Evolutionary conservation across 768 basidiomycete genomes (phyloP).

Genomic region (Russula olivacea): DNA sequence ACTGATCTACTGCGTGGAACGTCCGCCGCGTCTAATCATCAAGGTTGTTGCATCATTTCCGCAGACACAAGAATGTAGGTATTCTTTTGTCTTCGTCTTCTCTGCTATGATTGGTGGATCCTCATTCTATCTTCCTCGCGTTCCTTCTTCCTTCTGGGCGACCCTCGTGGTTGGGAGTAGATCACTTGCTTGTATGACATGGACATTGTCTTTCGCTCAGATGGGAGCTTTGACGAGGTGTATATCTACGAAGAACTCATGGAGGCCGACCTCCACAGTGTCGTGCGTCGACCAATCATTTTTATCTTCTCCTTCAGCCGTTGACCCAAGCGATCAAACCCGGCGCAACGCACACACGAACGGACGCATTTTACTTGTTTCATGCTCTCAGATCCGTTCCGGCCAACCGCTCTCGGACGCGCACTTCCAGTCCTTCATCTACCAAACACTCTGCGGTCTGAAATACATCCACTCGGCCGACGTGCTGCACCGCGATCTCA

Average conservation of each 20-base stretch:
- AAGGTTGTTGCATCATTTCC: conserved; percentile 93
- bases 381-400: too few species aligned
- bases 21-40: neutral
- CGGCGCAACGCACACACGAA: too few species aligned
- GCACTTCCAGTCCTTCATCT: conserved; percentile 93
- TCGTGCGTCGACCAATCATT: conserved; percentile 48
- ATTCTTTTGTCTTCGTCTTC: neutral
- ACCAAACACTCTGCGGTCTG: conserved; percentile 95
- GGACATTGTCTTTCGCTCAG: conserved; percentile 92
- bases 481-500: conserved; percentile 93
- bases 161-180: conserved; percentile 35
- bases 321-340: neutral
- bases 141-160: too few species aligned
- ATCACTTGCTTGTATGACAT: conserved; percentile 97
- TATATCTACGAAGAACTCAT: conserved; percentile 97
- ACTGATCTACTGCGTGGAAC: conserved; percentile 7
- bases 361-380: too few species aligned
- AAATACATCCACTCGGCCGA: conserved; percentile 99
- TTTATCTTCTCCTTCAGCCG: neutral
- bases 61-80: conserved; percentile 95
- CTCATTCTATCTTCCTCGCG: too few species aligned
- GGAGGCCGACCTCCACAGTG: conserved; percentile 99
- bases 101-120: neutral
- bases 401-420: conserved; percentile 85
- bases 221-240: conserved; percentile 94